Base-by-base conservation (phyloP, 768 basidiomycete genomes). In the Kwoniella sp. region DNA sequence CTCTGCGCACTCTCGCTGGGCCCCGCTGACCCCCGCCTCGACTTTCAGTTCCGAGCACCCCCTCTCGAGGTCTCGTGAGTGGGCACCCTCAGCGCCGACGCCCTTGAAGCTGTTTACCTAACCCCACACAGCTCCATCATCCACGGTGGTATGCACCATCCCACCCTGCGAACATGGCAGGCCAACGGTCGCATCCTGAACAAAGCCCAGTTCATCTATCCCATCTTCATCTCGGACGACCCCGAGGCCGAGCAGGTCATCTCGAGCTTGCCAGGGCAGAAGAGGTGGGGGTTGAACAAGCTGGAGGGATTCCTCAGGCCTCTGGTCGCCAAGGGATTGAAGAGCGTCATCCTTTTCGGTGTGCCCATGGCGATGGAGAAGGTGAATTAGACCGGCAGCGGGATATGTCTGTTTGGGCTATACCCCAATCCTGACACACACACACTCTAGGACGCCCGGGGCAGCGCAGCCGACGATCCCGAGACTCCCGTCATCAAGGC, bases 211-310 rank as follows among this genome's bases (percentile, higher is more conserved):
- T 81, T 99, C 75, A 96, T 96, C 88, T 99, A 98, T 74, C 95
- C 95, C 6, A 91, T 99, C 67, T 96, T 99, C 73, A 87, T 98
- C 65, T 90, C 91, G 15, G 93, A 98, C 74, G 89, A 96, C 53
- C 85, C 89, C 1, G 80, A 90, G 53, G 88, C 89, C 6, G 81
- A 82, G 71, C 84, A 85, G 43, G 80, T 82, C 54, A 91, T 98
- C 60, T 67, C 80, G 0, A 79, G 83, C 19, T 78, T 96, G 8
- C 92, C 91, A 5, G 88, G 85, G 5, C 92, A 96, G 71, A 81
- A 85, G 46, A 77, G 91, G 40, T 98, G 95, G 95, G 95, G 95
- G 9, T 77, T 99, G n/a, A 88, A 96, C 76, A 83, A 81, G 58
- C 80, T 99, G n/a, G 82, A 88, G 55, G 84, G 73, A 20, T 95